phyloP scores from a whole-genome alignment of 1,284 basidiomycete species.

The Ganoderma leucocontextum region DNA sequence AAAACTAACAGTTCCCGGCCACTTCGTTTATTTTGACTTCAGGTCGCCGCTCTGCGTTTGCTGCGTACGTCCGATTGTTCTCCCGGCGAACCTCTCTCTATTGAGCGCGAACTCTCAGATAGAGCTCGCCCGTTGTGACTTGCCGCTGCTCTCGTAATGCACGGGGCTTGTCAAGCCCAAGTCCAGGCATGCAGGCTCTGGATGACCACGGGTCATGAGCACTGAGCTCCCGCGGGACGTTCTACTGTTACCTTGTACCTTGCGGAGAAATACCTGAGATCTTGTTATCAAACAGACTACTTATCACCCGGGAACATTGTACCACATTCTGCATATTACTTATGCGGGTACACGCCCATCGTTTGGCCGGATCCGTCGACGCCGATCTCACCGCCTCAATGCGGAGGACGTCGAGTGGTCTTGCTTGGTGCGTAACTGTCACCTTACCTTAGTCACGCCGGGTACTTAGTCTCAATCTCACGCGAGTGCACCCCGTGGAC shows the following conservation, averaged over 20 bases:
- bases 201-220: not conserved
- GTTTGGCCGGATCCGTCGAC: not conserved
- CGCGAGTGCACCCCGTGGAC: not conserved
- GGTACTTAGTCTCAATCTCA: not conserved
- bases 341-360: not conserved
- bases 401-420: not conserved
- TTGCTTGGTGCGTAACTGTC: not conserved
- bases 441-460: not conserved
- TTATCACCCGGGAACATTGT: not conserved
- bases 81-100: slow-evolving; percentile 20
- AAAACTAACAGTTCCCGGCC: not conserved
- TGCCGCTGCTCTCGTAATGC: slow-evolving; percentile 13
- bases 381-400: slow-evolving; percentile 2
- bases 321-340: not conserved
- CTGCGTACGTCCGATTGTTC: slow-evolving; percentile 19
- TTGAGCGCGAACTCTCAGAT: slow-evolving; percentile 22
- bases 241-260: not conserved
- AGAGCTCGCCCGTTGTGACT: slow-evolving; percentile 20
- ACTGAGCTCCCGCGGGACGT: not conserved
- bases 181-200: not conserved
- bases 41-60: slow-evolving; percentile 11
- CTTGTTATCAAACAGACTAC: not conserved
- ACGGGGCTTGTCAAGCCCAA: not conserved
- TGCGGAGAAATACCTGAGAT: not conserved
- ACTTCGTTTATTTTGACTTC: not conserved